Conservation (phyloP, 768 basidiomycete species). For the Myochromella boudieri region DNA sequence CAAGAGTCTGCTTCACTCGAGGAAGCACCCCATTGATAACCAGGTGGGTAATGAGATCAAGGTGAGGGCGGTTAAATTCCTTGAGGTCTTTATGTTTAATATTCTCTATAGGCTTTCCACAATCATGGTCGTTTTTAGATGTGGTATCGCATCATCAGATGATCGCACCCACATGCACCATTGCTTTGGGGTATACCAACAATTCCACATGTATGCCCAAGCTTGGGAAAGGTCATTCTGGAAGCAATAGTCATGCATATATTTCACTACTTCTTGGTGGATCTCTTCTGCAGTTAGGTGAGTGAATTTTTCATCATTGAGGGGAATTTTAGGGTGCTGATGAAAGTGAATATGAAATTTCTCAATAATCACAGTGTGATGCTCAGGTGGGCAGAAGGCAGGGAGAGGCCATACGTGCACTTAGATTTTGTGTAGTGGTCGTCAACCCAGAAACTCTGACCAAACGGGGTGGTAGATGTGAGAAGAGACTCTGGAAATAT, state of each 20-base stretch:
- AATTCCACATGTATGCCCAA: conserved; percentile 27
- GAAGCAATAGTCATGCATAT: conserved; percentile 24
- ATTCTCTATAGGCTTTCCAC: conserved; percentile 22
- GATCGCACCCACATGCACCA: conserved; percentile 29
- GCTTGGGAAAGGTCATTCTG: conserved; percentile 18
- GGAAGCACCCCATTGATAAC: conserved; percentile 8
- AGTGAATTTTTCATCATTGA: no score
- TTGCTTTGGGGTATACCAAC: conserved; percentile 15
- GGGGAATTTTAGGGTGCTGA: conserved; percentile 7
- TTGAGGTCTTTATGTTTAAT: background rate
- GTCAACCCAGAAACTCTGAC: no score
- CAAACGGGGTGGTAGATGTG: no score
- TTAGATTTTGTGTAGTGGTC: no score
- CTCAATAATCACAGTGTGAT: background rate
- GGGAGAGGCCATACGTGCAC: no score
- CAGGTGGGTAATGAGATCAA: conserved; percentile 19
- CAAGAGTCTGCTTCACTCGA: conserved; percentile 13
- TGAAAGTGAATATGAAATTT: conserved; percentile 1
- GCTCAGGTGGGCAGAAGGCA: background rate
- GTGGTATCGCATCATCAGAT: conserved; percentile 14
- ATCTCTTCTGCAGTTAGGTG: no score
- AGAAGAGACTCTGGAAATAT: no score
- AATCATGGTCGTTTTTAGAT: conserved; percentile 28
- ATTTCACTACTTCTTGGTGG: conserved; percentile 18
- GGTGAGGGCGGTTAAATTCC: conserved; percentile 1